A percentile compares a stretch with the other conserved stretches of the same genome.
These are phyloP conservation scores for Psilocybe subaeruginosa DNA, from an alignment of 768 basidiomycete genomes.

Conservation along the genomic window DNA sequence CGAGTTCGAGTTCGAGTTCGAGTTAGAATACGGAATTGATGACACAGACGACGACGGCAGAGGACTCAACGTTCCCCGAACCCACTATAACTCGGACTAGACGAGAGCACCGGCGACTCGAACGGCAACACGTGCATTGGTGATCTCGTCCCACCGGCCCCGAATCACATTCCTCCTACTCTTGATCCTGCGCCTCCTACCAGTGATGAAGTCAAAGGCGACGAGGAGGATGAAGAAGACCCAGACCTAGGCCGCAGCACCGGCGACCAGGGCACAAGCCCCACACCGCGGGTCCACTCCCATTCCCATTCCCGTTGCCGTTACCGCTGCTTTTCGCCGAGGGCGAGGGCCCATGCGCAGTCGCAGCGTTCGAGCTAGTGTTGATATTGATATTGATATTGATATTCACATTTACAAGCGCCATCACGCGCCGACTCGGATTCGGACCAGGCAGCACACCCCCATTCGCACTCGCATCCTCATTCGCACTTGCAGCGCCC, in stretches of 20 bases:
- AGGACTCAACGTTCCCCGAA: neutral
- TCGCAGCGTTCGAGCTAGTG: neutral
- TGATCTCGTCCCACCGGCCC: conserved; percentile 7
- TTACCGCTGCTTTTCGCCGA: neutral
- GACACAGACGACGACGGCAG: neutral
- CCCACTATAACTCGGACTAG: neutral
- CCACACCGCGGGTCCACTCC: neutral
- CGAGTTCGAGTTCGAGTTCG: conserved; percentile 1
- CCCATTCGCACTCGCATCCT: no score
- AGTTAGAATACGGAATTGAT: neutral
- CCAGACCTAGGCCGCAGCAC: neutral
- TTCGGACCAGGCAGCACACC: neutral
- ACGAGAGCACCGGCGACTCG: neutral
- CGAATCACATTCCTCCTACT: neutral
- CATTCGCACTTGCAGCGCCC: neutral
- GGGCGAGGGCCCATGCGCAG: no score
- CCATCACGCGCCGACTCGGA: no score
- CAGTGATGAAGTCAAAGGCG: neutral
- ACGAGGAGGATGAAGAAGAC: neutral
- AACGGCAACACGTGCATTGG: neutral
- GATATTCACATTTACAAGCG: no score
- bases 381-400: neutral
- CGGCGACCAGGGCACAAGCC: conserved; percentile 1
- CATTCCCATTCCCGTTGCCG: neutral
- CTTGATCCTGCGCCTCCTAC: neutral